Evolutionary conservation across 305 asterid genomes (phyloP), one percentile per base, ranked within the genome.

Genomic region (Lippia alba): DNA sequence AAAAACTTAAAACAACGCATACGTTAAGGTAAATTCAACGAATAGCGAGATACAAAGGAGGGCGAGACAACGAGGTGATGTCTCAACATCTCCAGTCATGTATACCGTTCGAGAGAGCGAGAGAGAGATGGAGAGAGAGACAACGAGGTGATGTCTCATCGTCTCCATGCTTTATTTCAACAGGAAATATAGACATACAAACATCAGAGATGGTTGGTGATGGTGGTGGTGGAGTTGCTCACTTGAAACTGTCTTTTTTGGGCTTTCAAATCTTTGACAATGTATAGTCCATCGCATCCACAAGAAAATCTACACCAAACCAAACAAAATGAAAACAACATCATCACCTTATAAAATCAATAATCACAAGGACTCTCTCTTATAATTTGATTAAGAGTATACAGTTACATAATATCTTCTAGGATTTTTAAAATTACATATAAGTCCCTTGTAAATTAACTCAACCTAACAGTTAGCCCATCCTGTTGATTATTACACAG

Each of bases 131-230:
- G 0, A 44, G 83, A 69, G 34, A 58, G 86, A 79, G 89, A 81
- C 86, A 75, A 79, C 91, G 85, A 86, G 88, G 68, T 79, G 91
- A 60, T 85, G 91, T 64, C 91, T 79, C 88, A 79, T 14, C 75
- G 69, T 74, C 79, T 61, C 74, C 78, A 49, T 45, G 7, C 18
- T 20, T 65, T 60, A 68, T 64, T 73, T 56, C 36, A 32, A 57
- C 4, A 40, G 34, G 54, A 34, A 56, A 66, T 4, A 0, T 34
- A 49, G 32, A 16, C 12, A 16, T 49, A 49, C 12, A n/a, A 10
- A 8, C n/a, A 7, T 5, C 8, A 0, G 14, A 24, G 30, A 24
- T 24, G 30, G 30, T 24, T 24, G 30, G 30, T 24, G 30, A 24
- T 24, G 30, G 30, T 24, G 60, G 9, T 24, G 60, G 10, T 55